A percentile compares a stretch with the other conserved stretches of the same genome.
Conservation (phyloP, 2,329 filamentous ascomycete genomes). For the Colletotrichum camelliae region DNA sequence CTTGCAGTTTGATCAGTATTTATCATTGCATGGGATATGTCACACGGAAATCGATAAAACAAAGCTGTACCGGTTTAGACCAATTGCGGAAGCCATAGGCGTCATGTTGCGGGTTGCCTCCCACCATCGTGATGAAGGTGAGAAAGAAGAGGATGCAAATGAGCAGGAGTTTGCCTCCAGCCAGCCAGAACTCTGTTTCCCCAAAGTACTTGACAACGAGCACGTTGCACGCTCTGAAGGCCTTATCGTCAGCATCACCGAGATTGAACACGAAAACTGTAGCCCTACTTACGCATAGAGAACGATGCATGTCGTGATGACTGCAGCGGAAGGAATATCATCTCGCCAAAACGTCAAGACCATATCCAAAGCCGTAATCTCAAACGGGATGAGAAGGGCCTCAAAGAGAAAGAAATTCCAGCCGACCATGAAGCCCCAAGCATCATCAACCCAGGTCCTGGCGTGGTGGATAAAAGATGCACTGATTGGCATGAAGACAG, state of each 20-base stretch:
- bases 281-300: neutral
- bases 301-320: slow-evolving; percentile 2
- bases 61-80: slow-evolving; percentile 35
- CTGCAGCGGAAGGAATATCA: slow-evolving; percentile 28
- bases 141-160: slow-evolving; percentile 68
- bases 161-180: slow-evolving; percentile 62
- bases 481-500: slow-evolving; percentile 40
- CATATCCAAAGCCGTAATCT: slow-evolving; percentile 50
- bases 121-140: slow-evolving; percentile 66
- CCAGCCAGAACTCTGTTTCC: slow-evolving; percentile 75
- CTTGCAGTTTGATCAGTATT: neutral
- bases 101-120: slow-evolving; percentile 62
- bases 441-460: slow-evolving; percentile 57
- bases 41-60: neutral
- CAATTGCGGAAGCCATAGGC: slow-evolving; percentile 73
- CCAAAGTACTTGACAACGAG: slow-evolving; percentile 64
- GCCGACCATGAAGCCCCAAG: slow-evolving; percentile 50
- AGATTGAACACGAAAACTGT: rapidly evolving
- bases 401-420: slow-evolving; percentile 60
- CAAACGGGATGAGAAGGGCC: slow-evolving; percentile 54
- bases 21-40: neutral
- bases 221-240: neutral
- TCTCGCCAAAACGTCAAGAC: slow-evolving; percentile 43
- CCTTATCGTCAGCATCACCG: neutral
- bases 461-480: slow-evolving; percentile 50